These are phyloP conservation scores for Aureobasidium sp. DNA, from an alignment of 2,329 filamentous ascomycete genomes.

Conservation along the genomic window DNA sequence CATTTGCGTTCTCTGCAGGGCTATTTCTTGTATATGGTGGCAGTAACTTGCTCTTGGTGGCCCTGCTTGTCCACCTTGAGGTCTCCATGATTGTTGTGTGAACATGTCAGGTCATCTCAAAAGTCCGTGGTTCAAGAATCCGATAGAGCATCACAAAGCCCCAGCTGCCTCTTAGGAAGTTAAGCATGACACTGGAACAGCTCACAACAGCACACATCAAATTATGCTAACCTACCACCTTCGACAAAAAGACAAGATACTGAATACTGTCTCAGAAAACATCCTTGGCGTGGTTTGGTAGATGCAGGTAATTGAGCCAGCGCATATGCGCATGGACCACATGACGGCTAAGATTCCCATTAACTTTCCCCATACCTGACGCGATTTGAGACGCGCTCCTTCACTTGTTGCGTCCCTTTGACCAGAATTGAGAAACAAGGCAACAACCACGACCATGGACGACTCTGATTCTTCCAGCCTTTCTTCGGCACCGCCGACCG, in stretches of 20 bases:
- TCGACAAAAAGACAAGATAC: background rate
- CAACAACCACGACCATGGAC: conserved; percentile 33
- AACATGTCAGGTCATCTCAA: too few species aligned
- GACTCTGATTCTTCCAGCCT: conserved; percentile 53
- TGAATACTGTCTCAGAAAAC: background rate
- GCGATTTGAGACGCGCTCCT: background rate
- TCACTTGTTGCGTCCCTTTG: background rate
- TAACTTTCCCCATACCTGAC: background rate
- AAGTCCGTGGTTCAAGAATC: too few species aligned
- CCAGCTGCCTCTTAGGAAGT: too few species aligned
- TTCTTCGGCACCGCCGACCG: conserved; percentile 52
- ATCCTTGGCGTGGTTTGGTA: background rate
- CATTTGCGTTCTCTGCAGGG: background rate
- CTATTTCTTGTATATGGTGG: background rate
- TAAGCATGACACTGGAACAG: too few species aligned
- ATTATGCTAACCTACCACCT: background rate
- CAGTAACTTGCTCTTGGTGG: background rate
- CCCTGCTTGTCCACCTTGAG: background rate
- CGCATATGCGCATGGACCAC: background rate
- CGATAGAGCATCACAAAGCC: too few species aligned
- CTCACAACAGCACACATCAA: background rate
- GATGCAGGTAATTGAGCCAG: background rate
- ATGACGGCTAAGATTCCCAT: background rate
- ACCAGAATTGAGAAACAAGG: background rate
- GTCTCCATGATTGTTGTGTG: background rate